Evolutionary conservation across 2,329 filamentous ascomycete genomes (phyloP).

Genomic region (Botrytis aclada): DNA sequence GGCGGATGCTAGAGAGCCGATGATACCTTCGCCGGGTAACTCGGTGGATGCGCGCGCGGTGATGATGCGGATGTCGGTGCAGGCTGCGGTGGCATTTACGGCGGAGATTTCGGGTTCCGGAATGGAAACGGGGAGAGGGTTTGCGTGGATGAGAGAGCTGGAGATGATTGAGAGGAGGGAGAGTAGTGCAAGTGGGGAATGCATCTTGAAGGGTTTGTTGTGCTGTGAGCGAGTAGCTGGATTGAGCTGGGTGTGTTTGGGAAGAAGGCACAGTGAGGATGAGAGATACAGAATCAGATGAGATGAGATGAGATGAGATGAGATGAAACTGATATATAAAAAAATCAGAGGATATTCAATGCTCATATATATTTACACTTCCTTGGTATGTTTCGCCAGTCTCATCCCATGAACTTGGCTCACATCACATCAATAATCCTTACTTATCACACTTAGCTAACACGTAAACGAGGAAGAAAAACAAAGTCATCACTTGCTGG

Average conservation of each 20-base stretch:
- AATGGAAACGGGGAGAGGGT: neutral
- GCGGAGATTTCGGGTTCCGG: neutral
- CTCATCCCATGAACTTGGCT: neutral
- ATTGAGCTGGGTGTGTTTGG: neutral
- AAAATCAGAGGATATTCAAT: neutral
- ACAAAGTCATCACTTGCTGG: neutral
- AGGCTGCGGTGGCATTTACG: neutral
- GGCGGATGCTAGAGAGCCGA: neutral
- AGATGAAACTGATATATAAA: neutral
- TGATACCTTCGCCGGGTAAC: neutral
- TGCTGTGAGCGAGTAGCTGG: neutral
- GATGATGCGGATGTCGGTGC: slow-evolving; percentile 3
- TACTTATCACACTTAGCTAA: neutral
- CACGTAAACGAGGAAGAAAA: neutral
- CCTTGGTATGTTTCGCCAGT: neutral
- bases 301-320: neutral
- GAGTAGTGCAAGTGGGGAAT: neutral
- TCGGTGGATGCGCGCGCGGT: slow-evolving; percentile 12
- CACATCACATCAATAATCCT: neutral
- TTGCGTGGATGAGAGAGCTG: neutral
- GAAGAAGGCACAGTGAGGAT: neutral
- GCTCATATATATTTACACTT: neutral
- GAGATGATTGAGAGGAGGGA: neutral
- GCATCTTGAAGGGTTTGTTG: neutral
- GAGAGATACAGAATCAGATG: neutral